phyloP scores from a whole-genome alignment of 1,284 basidiomycete species.

The Austroboletus novae-zelandiae region DNA sequence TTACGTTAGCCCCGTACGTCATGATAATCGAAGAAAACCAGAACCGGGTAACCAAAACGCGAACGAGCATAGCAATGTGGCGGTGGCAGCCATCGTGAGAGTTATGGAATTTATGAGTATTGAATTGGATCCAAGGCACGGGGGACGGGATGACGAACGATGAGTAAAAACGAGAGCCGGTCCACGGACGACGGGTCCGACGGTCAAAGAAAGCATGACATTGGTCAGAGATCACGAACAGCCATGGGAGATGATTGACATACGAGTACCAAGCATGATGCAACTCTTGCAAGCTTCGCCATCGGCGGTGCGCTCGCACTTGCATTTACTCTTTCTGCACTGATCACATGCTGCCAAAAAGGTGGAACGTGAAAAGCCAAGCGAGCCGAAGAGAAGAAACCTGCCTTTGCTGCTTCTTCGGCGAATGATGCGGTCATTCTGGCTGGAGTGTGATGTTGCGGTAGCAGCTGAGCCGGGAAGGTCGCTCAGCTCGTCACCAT shows the following conservation, averaged over 20 bases:
- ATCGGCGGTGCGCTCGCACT: constrained; percentile 26
- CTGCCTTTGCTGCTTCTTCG: constrained; percentile 69
- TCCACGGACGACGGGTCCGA: constrained; percentile 11
- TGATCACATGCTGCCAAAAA: constrained; percentile 64
- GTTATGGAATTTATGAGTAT: not conserved
- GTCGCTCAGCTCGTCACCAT: constrained; percentile 44
- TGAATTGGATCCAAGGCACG: constrained; percentile 6
- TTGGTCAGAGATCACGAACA: constrained; percentile 14
- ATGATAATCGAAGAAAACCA: not conserved
- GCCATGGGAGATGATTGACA: constrained; percentile 29
- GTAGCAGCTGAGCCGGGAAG: constrained; percentile 26
- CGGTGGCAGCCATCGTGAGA: constrained; percentile 1
- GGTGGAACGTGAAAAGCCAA: constrained; percentile 3
- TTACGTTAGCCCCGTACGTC: constrained; percentile 15
- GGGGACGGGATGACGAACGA: not conserved
- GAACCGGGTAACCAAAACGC: constrained; percentile 7
- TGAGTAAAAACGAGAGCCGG: not conserved
- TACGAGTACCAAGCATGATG: constrained; percentile 65
- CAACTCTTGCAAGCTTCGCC: constrained; percentile 57
- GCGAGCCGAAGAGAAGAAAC: constrained; percentile 11
- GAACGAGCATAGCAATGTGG: not conserved
- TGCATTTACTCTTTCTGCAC: constrained; percentile 54
- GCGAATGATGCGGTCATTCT: constrained; percentile 52
- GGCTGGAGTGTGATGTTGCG: constrained; percentile 19
- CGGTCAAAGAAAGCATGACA: constrained; percentile 1